Percentiles rank a stretch among this genome's conserved stretches.
phyloP scores from a whole-genome alignment of 345 rosid genomes.

The Cardamine resedifolia region DNA sequence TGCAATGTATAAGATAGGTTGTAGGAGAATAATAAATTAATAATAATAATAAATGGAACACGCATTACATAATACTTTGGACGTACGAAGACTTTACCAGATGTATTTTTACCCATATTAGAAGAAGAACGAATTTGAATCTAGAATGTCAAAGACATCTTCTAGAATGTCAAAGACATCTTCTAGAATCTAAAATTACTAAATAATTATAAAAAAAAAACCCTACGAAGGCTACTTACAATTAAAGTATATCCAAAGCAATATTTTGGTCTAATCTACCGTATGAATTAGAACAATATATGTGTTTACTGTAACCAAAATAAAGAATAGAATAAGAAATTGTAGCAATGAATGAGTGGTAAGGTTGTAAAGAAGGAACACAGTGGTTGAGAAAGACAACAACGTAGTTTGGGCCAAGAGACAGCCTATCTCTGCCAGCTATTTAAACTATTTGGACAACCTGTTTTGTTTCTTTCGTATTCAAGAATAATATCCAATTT shows the following conservation, averaged over 20 bases:
- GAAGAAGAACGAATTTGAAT: slow-evolving; percentile 2
- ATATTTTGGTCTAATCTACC: slow-evolving; percentile 17
- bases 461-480: slow-evolving; percentile 33
- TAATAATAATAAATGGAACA: background rate
- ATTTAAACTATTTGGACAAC: slow-evolving; percentile 33
- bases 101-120: background rate
- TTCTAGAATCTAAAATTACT: slow-evolving; percentile 24
- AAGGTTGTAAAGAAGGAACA: slow-evolving; percentile 36
- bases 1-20: slow-evolving; percentile 5
- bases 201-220: background rate
- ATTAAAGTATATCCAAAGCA: slow-evolving; percentile 4
- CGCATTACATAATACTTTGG: background rate
- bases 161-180: slow-evolving; percentile 16
- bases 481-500: background rate
- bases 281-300: background rate
- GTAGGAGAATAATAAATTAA: background rate
- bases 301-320: background rate
- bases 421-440: slow-evolving; percentile 35
- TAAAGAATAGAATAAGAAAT: background rate
- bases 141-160: no score
- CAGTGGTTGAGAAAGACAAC: slow-evolving; percentile 34
- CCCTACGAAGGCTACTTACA: background rate
- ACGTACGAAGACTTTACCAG: background rate
- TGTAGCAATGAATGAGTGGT: slow-evolving; percentile 28
- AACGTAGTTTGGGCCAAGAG: slow-evolving; percentile 14